These are phyloP conservation scores for Kalanchoe fedtschenkoi DNA, from an alignment of 164 flowering plant species.

Conservation along the genomic window DNA sequence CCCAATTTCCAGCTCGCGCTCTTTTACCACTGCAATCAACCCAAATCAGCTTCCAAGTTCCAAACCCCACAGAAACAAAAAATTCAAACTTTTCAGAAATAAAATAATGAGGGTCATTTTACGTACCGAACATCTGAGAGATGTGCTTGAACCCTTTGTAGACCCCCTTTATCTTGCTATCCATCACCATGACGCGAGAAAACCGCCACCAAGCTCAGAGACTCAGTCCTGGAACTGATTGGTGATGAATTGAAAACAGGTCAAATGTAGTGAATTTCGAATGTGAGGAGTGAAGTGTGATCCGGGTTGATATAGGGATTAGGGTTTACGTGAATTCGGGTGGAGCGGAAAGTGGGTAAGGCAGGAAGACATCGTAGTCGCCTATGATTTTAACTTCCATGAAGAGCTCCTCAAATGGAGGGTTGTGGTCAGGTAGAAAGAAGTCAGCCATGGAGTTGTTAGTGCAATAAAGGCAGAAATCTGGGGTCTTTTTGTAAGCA, in stretches of 20 bases:
- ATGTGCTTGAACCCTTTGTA: slow-evolving; percentile 65
- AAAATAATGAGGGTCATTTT: slow-evolving; percentile 3
- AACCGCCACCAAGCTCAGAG: neutral
- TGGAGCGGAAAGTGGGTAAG: neutral
- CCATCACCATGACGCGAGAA: slow-evolving; percentile 21
- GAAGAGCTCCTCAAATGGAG: slow-evolving; percentile 5
- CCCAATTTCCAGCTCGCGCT: slow-evolving; percentile 8
- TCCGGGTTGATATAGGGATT: no score
- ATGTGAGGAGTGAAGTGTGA: no score
- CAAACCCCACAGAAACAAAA: neutral
- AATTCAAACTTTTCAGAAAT: neutral
- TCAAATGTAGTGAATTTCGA: no score
- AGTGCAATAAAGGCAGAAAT: no score
- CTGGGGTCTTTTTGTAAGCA: no score
- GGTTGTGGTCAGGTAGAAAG: neutral
- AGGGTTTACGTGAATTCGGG: no score
- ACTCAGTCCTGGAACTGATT: neutral
- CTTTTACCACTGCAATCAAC: neutral
- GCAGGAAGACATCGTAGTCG: neutral
- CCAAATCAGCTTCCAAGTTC: neutral
- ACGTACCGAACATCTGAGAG: slow-evolving; percentile 75
- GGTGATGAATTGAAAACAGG: neutral
- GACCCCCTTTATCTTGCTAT: slow-evolving; percentile 64
- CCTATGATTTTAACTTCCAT: slow-evolving; percentile 1
- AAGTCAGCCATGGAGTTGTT: no score